Base-by-base conservation (phyloP, 2,329 filamentous ascomycete species). In the Penicillium brasilianum region DNA sequence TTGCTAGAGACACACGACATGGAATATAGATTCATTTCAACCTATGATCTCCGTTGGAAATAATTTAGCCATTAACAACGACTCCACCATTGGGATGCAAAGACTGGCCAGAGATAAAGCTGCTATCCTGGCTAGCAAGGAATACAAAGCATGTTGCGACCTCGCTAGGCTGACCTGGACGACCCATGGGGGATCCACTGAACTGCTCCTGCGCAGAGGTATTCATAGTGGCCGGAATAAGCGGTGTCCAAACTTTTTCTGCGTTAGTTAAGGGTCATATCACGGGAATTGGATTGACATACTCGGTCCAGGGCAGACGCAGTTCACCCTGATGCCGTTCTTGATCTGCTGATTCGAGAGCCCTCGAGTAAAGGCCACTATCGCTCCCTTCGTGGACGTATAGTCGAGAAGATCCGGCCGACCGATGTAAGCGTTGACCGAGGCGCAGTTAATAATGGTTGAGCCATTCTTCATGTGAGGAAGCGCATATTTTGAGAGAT, bases 401-500 rank as follows among this genome's bases (percentile, higher is more conserved):
- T 94, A 94, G 77, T 94, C 91, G 48, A 95, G 85, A 1, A 94
- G 83, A 68, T 94, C 91, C 0, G 89, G 88, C 0, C 90, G 88
- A 43, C 91, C 91, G 59, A 93, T 85, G 77, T 94, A 95, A 25
- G 88, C 90, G 74, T 94, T 94, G 74, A 95, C 88, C 36, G 90
- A 93, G 46, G 90, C 89, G 72, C 91, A 93, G 81, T 93, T 94
- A 82, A 95, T 92, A 74, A 95, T 92, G 25, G 86, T 88, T 57
- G 86, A 84, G 28, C 92, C 91, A n/a, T 77, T 76, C 71, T 85
- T 85, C 85, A 95, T 89, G 76, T 93, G 88, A 0, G 88, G 88
- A 14, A 94, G 81, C 9, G 84, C 78, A 71, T 93, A 92, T 76
- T 94, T 95, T 60, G 90, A 84, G 37, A 94, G 82, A 79, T 88